These are phyloP conservation scores for Pyrenochaeta sp. DNA, from an alignment of 2,329 filamentous ascomycete genomes.

Conservation along the genomic window DNA sequence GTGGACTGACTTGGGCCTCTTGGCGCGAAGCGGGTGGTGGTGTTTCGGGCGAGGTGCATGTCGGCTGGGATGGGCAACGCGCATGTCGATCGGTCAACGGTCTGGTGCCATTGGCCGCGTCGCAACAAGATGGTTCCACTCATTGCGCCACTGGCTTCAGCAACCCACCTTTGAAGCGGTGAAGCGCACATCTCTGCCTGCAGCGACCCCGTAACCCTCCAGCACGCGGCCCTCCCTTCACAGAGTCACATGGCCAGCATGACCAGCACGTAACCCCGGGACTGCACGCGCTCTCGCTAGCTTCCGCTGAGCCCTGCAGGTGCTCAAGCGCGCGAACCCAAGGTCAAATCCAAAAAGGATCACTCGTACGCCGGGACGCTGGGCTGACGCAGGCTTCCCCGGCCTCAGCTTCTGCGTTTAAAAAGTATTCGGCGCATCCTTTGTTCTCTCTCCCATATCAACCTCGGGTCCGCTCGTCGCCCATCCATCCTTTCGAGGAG, in stretches of 20 bases:
- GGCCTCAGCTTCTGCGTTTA: background rate
- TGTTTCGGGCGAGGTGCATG: constrained; percentile 7
- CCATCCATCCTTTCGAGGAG: background rate
- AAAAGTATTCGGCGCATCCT: background rate
- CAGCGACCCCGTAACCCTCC: background rate
- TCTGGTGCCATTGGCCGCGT: constrained; percentile 12
- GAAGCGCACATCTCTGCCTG: background rate
- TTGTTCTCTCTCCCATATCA: background rate
- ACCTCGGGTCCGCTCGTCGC: background rate
- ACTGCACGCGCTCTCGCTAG: background rate
- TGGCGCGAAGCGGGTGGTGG: background rate
- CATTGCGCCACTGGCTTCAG: constrained; percentile 16
- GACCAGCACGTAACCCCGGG: background rate
- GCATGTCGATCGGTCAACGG: background rate
- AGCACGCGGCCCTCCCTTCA: constrained; percentile 1
- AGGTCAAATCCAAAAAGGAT: background rate
- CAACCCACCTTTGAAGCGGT: constrained; percentile 6
- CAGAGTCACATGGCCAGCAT: background rate
- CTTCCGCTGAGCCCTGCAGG: background rate
- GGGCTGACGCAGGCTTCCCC: background rate
- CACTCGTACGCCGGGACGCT: background rate
- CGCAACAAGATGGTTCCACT: constrained; percentile 13
- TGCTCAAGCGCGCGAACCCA: background rate
- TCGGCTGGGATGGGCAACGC: constrained; percentile 4
- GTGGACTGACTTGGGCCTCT: background rate